phyloP scores from a whole-genome alignment of 2,329 filamentous ascomycete genomes.

The Sporothrix euskadiensis region DNA sequence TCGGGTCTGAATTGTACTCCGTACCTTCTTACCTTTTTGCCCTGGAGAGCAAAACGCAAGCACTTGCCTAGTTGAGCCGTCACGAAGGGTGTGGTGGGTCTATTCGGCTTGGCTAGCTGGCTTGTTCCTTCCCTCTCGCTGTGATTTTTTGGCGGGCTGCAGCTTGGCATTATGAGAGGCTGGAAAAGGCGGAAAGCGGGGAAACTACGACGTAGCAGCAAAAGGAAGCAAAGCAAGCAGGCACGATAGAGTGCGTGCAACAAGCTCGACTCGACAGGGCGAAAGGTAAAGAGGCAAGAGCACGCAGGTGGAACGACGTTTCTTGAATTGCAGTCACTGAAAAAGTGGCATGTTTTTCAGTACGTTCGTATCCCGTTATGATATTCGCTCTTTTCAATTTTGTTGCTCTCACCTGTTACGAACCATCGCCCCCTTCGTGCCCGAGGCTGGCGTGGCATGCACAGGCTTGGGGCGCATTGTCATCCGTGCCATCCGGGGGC shows the following conservation, averaged over 20 bases:
- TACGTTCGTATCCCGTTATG: not conserved
- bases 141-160: not conserved
- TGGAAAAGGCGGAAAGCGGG: slow-evolving; percentile 10
- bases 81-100: slow-evolving; percentile 4
- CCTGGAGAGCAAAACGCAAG: not conserved
- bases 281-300: not conserved
- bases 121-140: not conserved
- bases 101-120: not conserved
- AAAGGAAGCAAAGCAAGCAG: not conserved
- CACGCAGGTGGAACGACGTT: not conserved
- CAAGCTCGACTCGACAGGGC: not conserved
- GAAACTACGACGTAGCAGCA: not conserved
- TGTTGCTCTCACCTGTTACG: not conserved
- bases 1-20: not conserved
- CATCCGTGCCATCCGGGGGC: slow-evolving; percentile 3
- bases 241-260: not conserved
- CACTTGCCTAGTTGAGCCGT: slow-evolving; percentile 12
- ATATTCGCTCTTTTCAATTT: not conserved
- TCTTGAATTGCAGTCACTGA: not conserved
- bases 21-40: not conserved
- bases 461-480: not conserved
- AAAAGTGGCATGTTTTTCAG: slow-evolving; percentile 18
- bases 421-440: not conserved
- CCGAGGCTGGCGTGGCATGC: slow-evolving; percentile 9
- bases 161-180: slow-evolving; percentile 9